phyloP scores from a whole-genome alignment of 2,329 filamentous ascomycete genomes.

The Chrysosporium queenslandicum region DNA sequence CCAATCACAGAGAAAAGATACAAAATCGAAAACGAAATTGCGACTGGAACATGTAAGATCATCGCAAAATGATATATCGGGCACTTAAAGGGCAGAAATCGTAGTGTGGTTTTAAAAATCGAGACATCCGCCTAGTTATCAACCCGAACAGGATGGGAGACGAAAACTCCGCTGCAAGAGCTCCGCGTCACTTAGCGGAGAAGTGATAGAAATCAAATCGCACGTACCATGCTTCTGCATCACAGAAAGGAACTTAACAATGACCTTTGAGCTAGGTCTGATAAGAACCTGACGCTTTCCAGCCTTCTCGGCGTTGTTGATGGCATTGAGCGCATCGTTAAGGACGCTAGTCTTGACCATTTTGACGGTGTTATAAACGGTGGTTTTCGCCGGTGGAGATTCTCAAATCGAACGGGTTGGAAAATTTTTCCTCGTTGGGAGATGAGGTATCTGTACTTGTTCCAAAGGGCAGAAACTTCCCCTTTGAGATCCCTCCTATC shows the following conservation, averaged over 20 bases:
- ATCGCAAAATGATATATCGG: slow-evolving; percentile 81
- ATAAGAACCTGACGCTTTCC: slow-evolving; percentile 99
- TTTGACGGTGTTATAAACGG: slow-evolving; percentile 53
- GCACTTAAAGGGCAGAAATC: slow-evolving; percentile 99
- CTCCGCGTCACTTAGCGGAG: neutral
- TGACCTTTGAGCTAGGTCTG: slow-evolving; percentile 98
- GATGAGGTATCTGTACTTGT: slow-evolving; percentile 49
- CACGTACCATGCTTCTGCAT: slow-evolving; percentile 99
- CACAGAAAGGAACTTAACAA: slow-evolving; percentile 96
- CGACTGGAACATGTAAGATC: slow-evolving; percentile 88
- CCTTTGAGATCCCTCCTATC: slow-evolving; percentile 2
- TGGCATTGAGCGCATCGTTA: slow-evolving; percentile 97
- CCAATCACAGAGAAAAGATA: slow-evolving; percentile 53
- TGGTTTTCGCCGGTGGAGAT: slow-evolving; percentile 34
- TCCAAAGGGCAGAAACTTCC: neutral
- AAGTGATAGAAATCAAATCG: slow-evolving; percentile 11
- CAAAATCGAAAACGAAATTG: slow-evolving; percentile 34
- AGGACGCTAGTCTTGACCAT: slow-evolving; percentile 99
- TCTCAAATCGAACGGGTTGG: slow-evolving; percentile 39
- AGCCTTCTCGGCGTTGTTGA: slow-evolving; percentile 99
- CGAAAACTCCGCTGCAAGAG: neutral
- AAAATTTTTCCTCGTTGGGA: slow-evolving; percentile 22
- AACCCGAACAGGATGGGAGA: slow-evolving; percentile 61
- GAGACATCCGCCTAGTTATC: slow-evolving; percentile 99
- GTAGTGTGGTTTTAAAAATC: slow-evolving; percentile 52